Evolutionary conservation across 2,329 filamentous ascomycete species (phyloP).

Genomic region (Colletotrichum ledebouriae): DNA sequence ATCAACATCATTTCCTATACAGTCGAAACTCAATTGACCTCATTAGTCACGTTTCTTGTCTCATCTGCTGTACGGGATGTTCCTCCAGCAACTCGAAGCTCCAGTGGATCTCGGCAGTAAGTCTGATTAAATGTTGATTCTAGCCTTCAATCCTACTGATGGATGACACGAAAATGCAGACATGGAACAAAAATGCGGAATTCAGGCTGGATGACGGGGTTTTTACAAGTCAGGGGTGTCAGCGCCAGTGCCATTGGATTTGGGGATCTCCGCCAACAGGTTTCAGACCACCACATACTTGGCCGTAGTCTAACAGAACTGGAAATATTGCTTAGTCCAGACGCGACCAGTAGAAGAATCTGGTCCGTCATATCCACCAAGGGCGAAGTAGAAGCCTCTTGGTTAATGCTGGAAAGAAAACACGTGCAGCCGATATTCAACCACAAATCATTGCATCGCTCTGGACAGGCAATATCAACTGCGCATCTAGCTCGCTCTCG

Average conservation of each 20-base stretch:
- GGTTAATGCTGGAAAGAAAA: background rate
- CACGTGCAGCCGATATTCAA: background rate
- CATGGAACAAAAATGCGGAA: background rate
- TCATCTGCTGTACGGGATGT: constrained; percentile 53
- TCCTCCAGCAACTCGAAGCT: constrained; percentile 49
- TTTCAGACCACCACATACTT: constrained; percentile 7
- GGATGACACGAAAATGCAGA: background rate
- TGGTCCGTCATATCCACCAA: background rate
- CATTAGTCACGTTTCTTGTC: constrained; percentile 67
- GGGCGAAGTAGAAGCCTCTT: background rate
- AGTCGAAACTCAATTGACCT: constrained; percentile 65
- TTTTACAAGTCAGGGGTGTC: background rate
- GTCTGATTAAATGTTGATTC: too few relatives aligned
- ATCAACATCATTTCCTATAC: constrained; percentile 54
- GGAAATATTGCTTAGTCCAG: background rate
- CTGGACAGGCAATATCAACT: background rate
- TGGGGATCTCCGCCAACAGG: constrained; percentile 1
- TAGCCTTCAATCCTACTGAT: background rate
- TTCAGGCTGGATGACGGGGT: background rate
- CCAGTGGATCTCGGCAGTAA: background rate
- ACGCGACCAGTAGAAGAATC: constrained; percentile 20
- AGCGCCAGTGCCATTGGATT: background rate
- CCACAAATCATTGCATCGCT: constrained; percentile 20
- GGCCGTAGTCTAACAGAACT: background rate
- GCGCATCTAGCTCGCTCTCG: background rate